A percentile compares a stretch with the other conserved stretches of the same genome.
These are phyloP conservation scores for Chlamydomonas applanata DNA, from an alignment of 139 green algal genomes.

Conservation along the genomic window DNA sequence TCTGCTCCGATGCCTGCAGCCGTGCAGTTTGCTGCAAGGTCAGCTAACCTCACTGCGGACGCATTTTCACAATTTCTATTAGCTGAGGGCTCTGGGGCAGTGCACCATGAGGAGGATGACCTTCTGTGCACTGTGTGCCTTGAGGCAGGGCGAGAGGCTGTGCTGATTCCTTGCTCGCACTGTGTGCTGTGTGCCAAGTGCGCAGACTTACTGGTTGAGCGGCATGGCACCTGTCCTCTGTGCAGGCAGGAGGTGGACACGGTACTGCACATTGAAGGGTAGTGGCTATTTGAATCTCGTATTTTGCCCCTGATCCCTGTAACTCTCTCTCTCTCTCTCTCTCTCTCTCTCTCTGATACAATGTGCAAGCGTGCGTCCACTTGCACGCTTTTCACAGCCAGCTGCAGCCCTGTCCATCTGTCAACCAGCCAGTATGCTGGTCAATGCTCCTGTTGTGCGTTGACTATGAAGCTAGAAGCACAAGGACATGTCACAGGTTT, in stretches of 20 bases:
- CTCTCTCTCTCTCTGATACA: too few relatives aligned
- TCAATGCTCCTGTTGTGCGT: too few relatives aligned
- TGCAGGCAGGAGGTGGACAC: background rate
- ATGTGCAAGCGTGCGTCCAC: too few relatives aligned
- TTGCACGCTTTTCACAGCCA: too few relatives aligned
- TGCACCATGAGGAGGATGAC: background rate
- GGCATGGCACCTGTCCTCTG: background rate
- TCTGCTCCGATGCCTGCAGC: background rate
- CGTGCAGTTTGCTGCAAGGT: background rate
- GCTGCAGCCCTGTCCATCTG: too few relatives aligned
- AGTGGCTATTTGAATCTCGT: too few relatives aligned
- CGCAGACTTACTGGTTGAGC: background rate
- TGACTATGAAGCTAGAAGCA: too few relatives aligned
- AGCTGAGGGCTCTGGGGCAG: background rate
- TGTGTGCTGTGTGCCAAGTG: background rate
- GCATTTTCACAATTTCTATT: background rate
- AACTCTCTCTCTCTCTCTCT: too few relatives aligned
- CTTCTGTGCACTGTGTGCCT: background rate
- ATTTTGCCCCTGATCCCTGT: too few relatives aligned
- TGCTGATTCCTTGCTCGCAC: slow-evolving; percentile 3
- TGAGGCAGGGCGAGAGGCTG: background rate
- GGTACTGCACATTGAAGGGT: too few relatives aligned
- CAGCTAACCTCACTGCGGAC: background rate
- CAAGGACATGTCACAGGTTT: too few relatives aligned
- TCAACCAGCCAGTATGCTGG: too few relatives aligned